Evolutionary conservation across 2,329 filamentous ascomycete genomes (phyloP).

Genomic region (Aureobasidium namibiae): DNA sequence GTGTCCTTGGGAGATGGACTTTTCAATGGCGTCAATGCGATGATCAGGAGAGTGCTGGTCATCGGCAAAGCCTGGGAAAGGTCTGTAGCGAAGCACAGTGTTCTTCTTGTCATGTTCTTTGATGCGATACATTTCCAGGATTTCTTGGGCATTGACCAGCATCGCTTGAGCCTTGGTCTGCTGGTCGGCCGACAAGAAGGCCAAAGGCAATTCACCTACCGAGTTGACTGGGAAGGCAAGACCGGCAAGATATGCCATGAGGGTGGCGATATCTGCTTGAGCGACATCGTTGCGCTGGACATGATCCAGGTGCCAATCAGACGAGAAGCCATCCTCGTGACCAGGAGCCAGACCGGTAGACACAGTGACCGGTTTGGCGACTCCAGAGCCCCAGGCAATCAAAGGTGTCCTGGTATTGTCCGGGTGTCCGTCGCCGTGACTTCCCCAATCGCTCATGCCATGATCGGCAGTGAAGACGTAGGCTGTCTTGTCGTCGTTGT

Average conservation of each 20-base stretch:
- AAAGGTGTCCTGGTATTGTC: constrained; percentile 93
- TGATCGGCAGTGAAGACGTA: constrained; percentile 98
- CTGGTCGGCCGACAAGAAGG: constrained; percentile 64
- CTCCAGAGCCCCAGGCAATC: constrained; percentile 86
- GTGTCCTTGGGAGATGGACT: constrained; percentile 56
- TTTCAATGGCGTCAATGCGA: constrained; percentile 59
- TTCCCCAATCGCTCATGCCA: constrained; percentile 99
- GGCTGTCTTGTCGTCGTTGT: constrained; percentile 71
- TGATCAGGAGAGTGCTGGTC: constrained; percentile 55
- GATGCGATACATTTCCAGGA: constrained; percentile 91
- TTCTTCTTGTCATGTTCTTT: constrained; percentile 80
- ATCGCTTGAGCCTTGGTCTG: constrained; percentile 77
- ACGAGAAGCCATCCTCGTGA: constrained; percentile 79
- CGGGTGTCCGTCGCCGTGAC: constrained; percentile 93
- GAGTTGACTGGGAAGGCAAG: constrained; percentile 92
- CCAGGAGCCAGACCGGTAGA: constrained; percentile 58
- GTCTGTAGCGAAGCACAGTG: constrained; percentile 66
- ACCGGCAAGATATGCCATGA: constrained; percentile 90
- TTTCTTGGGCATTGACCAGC: constrained; percentile 73
- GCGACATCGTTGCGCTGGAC: constrained; percentile 82
- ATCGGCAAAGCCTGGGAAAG: constrained; percentile 63
- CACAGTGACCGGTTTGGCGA: constrained; percentile 61
- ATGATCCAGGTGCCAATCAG: constrained; percentile 76
- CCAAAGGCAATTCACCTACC: constrained; percentile 81
- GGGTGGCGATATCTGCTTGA: constrained; percentile 86